A percentile compares a stretch with the other conserved stretches of the same genome.
Evolutionary conservation across 768 basidiomycete species (phyloP).

Genomic region (Hysterangium stoloniferum): DNA sequence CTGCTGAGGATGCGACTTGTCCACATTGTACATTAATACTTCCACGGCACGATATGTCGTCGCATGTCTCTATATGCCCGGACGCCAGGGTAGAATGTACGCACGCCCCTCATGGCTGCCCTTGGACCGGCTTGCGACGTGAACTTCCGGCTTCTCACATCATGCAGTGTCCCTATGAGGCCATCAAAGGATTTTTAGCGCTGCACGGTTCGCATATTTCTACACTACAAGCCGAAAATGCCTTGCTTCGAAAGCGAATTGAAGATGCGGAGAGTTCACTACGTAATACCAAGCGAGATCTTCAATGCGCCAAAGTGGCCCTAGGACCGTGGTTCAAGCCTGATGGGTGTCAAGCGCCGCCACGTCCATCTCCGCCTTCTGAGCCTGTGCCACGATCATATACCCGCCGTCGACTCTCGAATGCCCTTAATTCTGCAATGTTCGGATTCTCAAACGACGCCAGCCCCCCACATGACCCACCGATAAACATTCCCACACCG

Average conservation of each 20-base stretch:
- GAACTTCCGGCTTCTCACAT: slow-evolving; percentile 31
- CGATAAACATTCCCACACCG: not conserved
- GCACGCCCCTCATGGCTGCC: slow-evolving; percentile 44
- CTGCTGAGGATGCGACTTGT: slow-evolving; percentile 30
- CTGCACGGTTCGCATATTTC: slow-evolving; percentile 28
- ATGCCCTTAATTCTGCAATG: slow-evolving; percentile 6
- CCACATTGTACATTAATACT: slow-evolving; percentile 33
- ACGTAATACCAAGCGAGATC: slow-evolving; percentile 45
- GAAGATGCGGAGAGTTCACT: slow-evolving; percentile 51
- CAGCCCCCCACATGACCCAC: not conserved
- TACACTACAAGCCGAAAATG: slow-evolving; percentile 55
- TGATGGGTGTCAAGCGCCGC: slow-evolving; percentile 16
- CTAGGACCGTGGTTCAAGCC: slow-evolving; percentile 60
- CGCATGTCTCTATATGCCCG: slow-evolving; percentile 34
- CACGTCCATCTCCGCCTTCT: not conserved
- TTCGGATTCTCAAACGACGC: slow-evolving; percentile 8
- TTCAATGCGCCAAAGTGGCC: slow-evolving; percentile 44
- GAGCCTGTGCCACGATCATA: slow-evolving; percentile 1
- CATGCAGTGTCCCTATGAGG: slow-evolving; percentile 47
- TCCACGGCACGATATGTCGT: slow-evolving; percentile 25
- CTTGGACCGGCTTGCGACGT: slow-evolving; percentile 41
- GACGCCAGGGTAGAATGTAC: slow-evolving; percentile 33
- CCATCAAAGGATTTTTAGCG: slow-evolving; percentile 51
- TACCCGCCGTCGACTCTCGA: slow-evolving; percentile 3
- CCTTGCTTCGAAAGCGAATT: slow-evolving; percentile 48